phyloP scores from a whole-genome alignment of 164 flowering plant genomes.

The Hamamelis virginiana region DNA sequence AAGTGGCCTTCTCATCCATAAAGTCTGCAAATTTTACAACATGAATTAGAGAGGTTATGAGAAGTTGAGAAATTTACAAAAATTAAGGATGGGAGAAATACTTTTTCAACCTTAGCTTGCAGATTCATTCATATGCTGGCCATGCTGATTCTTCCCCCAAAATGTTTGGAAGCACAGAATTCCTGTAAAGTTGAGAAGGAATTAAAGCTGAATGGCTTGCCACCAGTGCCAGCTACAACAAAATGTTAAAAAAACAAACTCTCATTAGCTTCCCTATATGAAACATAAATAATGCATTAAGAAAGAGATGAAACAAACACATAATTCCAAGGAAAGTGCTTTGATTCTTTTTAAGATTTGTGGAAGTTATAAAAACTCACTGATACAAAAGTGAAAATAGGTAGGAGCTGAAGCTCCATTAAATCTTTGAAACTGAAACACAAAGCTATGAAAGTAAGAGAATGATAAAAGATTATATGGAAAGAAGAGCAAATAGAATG shows the following conservation, averaged over 20 bases:
- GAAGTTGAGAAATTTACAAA: not conserved
- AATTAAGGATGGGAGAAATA: not conserved
- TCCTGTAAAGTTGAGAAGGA: constrained; percentile 45
- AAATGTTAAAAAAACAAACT: not conserved
- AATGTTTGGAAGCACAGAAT: constrained; percentile 36
- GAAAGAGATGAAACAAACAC: not conserved
- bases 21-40: constrained; percentile 23
- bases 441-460: not conserved
- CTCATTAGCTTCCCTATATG: not conserved
- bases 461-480: not conserved
- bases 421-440: not conserved
- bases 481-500: not conserved
- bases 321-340: not conserved
- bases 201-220: constrained; percentile 37
- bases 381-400: constrained; percentile 18
- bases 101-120: too few relatives aligned
- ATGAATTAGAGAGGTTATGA: not conserved
- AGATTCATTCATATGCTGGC: too few relatives aligned
- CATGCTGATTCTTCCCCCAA: not conserved
- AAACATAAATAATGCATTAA: not conserved
- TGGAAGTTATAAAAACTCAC: constrained; percentile 15
- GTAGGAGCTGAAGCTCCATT: constrained; percentile 26
- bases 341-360: not conserved
- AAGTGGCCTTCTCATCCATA: constrained; percentile 32
- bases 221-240: constrained; percentile 34